A percentile compares a stretch with the other conserved stretches of the same genome.
These are phyloP conservation scores for Rhizopus microsporus DNA, from an alignment of 371 early-diverging fungal genomes.

Conservation along the genomic window DNA sequence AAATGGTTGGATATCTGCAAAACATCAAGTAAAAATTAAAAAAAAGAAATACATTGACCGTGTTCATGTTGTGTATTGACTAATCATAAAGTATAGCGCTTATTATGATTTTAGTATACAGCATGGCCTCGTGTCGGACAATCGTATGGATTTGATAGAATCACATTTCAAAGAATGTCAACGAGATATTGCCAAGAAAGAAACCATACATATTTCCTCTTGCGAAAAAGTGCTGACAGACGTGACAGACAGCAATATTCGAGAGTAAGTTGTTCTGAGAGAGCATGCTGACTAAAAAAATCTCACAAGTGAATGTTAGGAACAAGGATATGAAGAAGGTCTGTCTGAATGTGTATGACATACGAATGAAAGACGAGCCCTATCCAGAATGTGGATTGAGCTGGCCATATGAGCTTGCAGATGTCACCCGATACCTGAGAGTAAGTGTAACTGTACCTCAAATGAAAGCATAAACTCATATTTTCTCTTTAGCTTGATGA, in stretches of 20 bases:
- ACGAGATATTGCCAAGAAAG: conserved; percentile 17
- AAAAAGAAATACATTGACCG: not conserved
- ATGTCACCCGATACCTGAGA: conserved; percentile 63
- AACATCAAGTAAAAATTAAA: conserved; percentile 58
- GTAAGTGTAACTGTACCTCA: conserved; percentile 31
- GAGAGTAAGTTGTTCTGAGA: conserved; percentile 28
- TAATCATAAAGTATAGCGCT: conserved; percentile 51
- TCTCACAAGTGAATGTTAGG: conserved; percentile 4
- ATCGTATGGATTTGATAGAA: conserved; percentile 22
- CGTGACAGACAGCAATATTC: conserved; percentile 30
- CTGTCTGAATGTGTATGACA: conserved; percentile 86
- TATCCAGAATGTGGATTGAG: conserved; percentile 69
- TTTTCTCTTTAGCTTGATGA: conserved; percentile 46
- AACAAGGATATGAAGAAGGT: conserved; percentile 19
- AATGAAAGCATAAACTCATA: not conserved
- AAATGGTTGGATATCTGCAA: conserved; percentile 89
- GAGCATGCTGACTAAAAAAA: not conserved
- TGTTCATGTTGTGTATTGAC: not conserved
- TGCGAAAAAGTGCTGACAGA: conserved; percentile 39
- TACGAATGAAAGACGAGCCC: conserved; percentile 62
- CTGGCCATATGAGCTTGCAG: conserved; percentile 75
- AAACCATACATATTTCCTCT: conserved; percentile 21
- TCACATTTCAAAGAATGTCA: conserved; percentile 31
- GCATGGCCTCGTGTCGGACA: conserved; percentile 40
- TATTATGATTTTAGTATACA: conserved; percentile 51